Percentiles rank a stretch among this genome's conserved stretches.
Evolutionary conservation across 306 rosid genomes (phyloP).

Genomic region (Pueraria montana): DNA sequence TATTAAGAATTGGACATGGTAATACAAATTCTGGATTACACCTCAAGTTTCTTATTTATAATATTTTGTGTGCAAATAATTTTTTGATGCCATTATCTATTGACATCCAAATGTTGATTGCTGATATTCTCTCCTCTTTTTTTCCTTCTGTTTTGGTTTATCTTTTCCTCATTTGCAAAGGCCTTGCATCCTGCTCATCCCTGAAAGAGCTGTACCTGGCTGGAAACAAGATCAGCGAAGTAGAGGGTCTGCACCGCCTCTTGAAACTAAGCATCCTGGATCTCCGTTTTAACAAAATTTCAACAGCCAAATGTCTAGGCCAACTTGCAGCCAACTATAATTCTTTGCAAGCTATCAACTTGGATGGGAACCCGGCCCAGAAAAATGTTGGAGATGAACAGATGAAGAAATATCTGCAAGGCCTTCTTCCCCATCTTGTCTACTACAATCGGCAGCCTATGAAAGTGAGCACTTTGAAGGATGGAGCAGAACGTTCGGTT

Average conservation of each 20-base stretch:
- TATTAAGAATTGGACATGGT: constrained; percentile 93
- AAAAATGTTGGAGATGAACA: constrained; percentile 98
- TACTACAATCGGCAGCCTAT: constrained; percentile 78
- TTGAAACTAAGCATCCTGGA: constrained; percentile 83
- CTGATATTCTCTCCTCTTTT: constrained; percentile 20
- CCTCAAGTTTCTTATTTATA: constrained; percentile 18
- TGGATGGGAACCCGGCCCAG: constrained; percentile 95
- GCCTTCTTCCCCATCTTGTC: constrained; percentile 91
- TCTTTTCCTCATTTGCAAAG: constrained; percentile 55
- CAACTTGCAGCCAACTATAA: constrained; percentile 95
- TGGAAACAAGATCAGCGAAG: constrained; percentile 96
- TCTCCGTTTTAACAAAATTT: constrained; percentile 88
- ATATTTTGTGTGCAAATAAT: neutral
- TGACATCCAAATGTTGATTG: constrained; percentile 34
- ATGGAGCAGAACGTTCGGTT: constrained; percentile 70
- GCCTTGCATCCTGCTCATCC: constrained; percentile 90
- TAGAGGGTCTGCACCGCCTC: constrained; percentile 97
- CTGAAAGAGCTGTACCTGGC: constrained; percentile 94
- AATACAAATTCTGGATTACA: constrained; percentile 43
- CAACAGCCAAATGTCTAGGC: constrained; percentile 93
- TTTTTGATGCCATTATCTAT: neutral
- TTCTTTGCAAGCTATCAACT: constrained; percentile 87
- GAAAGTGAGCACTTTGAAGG: constrained; percentile 71
- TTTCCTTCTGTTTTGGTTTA: neutral
- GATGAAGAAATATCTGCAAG: constrained; percentile 83